Conservation (phyloP, 2,329 filamentous ascomycete species). For the Pseudogymnoascus sp. region DNA sequence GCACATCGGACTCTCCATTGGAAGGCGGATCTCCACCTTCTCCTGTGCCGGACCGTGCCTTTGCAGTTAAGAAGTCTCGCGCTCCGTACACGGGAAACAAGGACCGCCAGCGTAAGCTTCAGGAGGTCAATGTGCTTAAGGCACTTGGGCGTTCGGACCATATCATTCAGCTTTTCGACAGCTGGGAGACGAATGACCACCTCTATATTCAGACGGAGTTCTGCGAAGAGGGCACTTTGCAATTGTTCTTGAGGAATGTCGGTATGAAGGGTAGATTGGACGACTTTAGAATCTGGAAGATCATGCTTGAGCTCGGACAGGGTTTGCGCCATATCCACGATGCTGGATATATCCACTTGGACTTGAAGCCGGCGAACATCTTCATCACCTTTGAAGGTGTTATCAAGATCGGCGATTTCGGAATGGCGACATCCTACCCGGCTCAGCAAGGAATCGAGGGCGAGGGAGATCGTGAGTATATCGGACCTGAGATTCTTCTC, state of each 20-base stretch:
- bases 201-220: constrained; percentile 97
- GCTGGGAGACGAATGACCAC: constrained; percentile 79
- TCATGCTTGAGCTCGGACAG: constrained; percentile 77
- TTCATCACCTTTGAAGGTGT: constrained; percentile 74
- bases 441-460: constrained; percentile 71
- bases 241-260: constrained; percentile 74
- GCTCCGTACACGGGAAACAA: constrained; percentile 68
- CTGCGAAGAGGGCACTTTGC: constrained; percentile 87
- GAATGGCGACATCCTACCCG: constrained; percentile 72
- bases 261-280: constrained; percentile 82
- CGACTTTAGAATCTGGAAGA: constrained; percentile 98
- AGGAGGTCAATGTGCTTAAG: constrained; percentile 74
- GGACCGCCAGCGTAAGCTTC: constrained; percentile 76
- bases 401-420: constrained; percentile 82
- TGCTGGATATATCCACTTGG: constrained; percentile 75
- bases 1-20: constrained; percentile 38
- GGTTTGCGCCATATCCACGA: constrained; percentile 87
- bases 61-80: constrained; percentile 89
- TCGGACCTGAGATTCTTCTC: constrained; percentile 84
- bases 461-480: constrained; percentile 94
- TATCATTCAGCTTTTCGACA: constrained; percentile 73
- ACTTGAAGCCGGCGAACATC: constrained; percentile 79
- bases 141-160: constrained; percentile 75
- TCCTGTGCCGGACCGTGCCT: constrained; percentile 55
- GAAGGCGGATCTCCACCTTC: constrained; percentile 45